A percentile compares a stretch with the other conserved stretches of the same genome.
These are phyloP conservation scores for Prunella vulgaris DNA, from an alignment of 257 asterid genomes.

Conservation along the genomic window DNA sequence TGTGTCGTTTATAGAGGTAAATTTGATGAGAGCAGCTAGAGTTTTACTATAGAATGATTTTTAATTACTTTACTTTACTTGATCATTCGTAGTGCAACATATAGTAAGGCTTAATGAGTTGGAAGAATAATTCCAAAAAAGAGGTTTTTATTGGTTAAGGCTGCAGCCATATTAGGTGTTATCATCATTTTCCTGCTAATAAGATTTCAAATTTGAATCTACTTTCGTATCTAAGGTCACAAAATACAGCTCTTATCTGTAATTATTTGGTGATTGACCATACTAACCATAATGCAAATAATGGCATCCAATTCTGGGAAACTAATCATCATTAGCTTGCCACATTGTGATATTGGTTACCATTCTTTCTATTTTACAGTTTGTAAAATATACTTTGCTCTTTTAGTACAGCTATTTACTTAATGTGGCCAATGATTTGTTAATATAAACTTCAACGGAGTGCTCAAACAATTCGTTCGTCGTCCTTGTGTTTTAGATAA, in stretches of 20 bases:
- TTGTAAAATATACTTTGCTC: background rate
- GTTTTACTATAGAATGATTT: background rate
- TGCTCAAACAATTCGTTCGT: background rate
- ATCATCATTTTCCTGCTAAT: background rate
- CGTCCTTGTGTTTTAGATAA: too few relatives aligned
- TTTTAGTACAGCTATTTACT: background rate
- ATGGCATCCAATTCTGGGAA: constrained; percentile 3
- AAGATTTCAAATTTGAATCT: background rate
- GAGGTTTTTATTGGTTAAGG: too few relatives aligned
- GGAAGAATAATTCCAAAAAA: too few relatives aligned
- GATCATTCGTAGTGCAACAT: background rate
- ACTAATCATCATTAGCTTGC: constrained; percentile 14
- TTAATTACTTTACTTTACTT: background rate
- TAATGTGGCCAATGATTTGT: background rate
- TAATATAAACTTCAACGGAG: background rate
- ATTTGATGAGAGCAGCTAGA: background rate
- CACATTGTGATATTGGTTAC: background rate
- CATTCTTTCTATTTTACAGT: background rate
- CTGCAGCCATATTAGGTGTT: background rate
- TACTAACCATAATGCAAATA: background rate
- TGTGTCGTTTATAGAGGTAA: background rate
- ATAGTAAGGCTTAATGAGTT: background rate
- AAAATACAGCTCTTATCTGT: background rate
- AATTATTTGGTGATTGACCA: constrained; percentile 1
- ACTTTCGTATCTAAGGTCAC: constrained; percentile 1